Evolutionary conservation across 768 basidiomycete genomes (phyloP), one percentile per base, ranked within the genome.

Genomic region (Lactarius evosmus): DNA sequence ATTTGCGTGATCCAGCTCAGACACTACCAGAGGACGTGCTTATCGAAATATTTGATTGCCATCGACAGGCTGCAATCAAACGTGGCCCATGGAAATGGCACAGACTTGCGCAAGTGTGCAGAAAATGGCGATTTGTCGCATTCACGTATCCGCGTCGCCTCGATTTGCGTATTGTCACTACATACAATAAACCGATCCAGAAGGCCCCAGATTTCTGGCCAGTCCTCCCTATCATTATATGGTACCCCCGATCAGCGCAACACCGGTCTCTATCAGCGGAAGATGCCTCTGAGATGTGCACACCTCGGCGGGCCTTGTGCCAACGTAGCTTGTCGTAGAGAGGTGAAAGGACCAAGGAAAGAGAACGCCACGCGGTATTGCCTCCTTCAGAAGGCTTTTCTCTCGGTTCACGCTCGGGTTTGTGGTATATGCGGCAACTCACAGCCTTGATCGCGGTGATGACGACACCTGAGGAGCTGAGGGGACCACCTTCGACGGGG

Each of bases 141-240:
- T 53, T 53, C 29, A 16, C 29, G 27, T 32, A 29, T 33, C 17
- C 51, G 27, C 51, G 17, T 4, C 17, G 16, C 51, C 32, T 53
- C 29, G 51, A 53, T 3, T 29, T 53, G 29, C 16, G n/a, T 29
- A 53, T 32, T 8, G 7, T 53, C 51, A 3, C 19, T 7, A 53
- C 51, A 11, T 29, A 53, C 32, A 33, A n/a, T 9, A 29, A 17
- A 17, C 14, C 17, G 3, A n/a, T 53, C 17, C 7, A 11, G 44
- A 9, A 19, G 19, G 7, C 9, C 7, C 32, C 32, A 7, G 4
- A 29, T 16, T 29, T 29, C 34, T 62, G 54, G 49, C 55, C 61
- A 17, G 12, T 19, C n/a, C 41, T 62, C 25, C 61, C 61, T 33
- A 56, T 62, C 61, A 14, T 32, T 4, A 56, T 62, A n/a, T 56